A percentile compares a stretch with the other conserved stretches of the same genome.
These are phyloP conservation scores for Lichtheimia hyalospora DNA, from an alignment of 371 early-diverging fungal genomes.

Conservation along the genomic window DNA sequence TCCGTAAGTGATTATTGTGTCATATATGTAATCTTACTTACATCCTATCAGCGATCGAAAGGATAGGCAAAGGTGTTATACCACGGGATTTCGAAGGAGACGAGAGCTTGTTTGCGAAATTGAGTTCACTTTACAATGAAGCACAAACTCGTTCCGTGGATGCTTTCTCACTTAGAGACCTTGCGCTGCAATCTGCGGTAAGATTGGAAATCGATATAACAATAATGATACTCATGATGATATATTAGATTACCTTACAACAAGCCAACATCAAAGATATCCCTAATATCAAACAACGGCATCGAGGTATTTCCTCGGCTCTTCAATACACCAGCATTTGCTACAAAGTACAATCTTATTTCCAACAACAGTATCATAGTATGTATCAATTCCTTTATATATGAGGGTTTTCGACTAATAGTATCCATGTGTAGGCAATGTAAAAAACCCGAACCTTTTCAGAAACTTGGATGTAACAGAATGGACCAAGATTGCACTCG, in stretches of 20 bases:
- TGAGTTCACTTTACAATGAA: slow-evolving; percentile 74
- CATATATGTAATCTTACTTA: not conserved
- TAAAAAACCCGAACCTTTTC: slow-evolving; percentile 53
- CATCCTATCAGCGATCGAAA: slow-evolving; percentile 55
- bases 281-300: slow-evolving; percentile 71
- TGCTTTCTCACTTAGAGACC: slow-evolving; percentile 75
- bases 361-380: slow-evolving; percentile 55
- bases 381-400: slow-evolving; percentile 1
- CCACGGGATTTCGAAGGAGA: slow-evolving; percentile 70
- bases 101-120: slow-evolving; percentile 69
- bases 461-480: slow-evolving; percentile 61
- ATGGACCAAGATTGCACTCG: slow-evolving; percentile 69
- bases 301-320: slow-evolving; percentile 67
- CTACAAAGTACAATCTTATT: slow-evolving; percentile 56
- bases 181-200: slow-evolving; percentile 72
- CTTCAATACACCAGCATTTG: slow-evolving; percentile 63
- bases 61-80: slow-evolving; percentile 54
- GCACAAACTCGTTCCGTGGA: slow-evolving; percentile 73
- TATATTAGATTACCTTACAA: slow-evolving; percentile 61
- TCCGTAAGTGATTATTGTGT: slow-evolving; percentile 41
- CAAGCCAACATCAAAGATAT: slow-evolving; percentile 65
- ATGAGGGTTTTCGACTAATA: not conserved
- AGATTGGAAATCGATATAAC: slow-evolving; percentile 4
- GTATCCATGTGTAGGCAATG: slow-evolving; percentile 30
- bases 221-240: not conserved